Conservation (phyloP, 768 basidiomycete genomes). For the Cantharellus anzutake region DNA sequence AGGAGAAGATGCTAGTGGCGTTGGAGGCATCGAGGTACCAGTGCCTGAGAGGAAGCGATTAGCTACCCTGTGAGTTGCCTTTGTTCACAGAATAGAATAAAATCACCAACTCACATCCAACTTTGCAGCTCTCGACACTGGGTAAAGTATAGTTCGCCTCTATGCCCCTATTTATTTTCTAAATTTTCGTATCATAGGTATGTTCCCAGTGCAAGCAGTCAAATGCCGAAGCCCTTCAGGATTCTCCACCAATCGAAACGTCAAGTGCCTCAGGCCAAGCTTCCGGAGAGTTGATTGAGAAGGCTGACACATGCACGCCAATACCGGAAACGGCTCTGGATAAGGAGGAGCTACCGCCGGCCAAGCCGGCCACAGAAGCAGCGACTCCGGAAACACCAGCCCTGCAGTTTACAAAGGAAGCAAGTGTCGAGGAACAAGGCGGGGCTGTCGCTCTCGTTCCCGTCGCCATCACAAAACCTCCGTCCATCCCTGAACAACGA, state of each 20-base stretch:
- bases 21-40: slow-evolving; percentile 75
- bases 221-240: slow-evolving; percentile 54
- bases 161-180: background rate
- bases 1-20: slow-evolving; percentile 70
- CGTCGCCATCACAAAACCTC: background rate
- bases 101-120: slow-evolving; percentile 3
- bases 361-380: background rate
- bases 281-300: background rate
- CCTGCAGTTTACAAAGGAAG: background rate
- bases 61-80: slow-evolving; percentile 41
- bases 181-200: slow-evolving; percentile 61
- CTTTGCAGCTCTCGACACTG: background rate
- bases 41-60: slow-evolving; percentile 55
- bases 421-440: too few relatives aligned
- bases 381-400: background rate
- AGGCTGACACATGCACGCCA: background rate
- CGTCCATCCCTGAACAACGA: background rate
- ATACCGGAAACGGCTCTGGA: background rate
- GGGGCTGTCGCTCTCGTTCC: too few relatives aligned
- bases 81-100: background rate
- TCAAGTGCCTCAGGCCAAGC: background rate
- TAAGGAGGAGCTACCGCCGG: background rate
- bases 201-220: slow-evolving; percentile 53
- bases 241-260: slow-evolving; percentile 23
- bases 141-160: too few relatives aligned